Evolutionary conservation across 2,329 filamentous ascomycete species (phyloP), one percentile per base, ranked within the genome.

Genomic region (Monosporascus sp.): DNA sequence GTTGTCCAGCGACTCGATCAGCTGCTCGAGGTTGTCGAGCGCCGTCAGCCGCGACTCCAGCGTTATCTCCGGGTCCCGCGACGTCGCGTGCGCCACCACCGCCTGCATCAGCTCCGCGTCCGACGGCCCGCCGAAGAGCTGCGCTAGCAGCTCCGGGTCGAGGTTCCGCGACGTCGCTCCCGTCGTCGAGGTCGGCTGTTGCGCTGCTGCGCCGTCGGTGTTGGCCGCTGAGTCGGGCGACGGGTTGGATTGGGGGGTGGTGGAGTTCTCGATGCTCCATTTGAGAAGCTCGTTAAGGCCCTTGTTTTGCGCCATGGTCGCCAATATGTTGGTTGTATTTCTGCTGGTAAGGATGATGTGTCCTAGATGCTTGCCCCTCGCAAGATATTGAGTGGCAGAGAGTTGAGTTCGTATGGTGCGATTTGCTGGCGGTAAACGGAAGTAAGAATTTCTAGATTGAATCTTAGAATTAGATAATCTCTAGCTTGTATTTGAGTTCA

Each of bases 1-100:
- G 71, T 99, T 99, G 78, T 99, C 94, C 63, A 97, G 84, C 58
- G 83, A 85, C 76, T 97, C 91, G 64, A 97, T 87, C 55, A 96
- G 78, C 71, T 96, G 90, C 75, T 96, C 92, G 58, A 97, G 88
- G 75, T 97, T 96, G 80, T 96, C 92, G 72, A 96, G 95, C 38
- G 92, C 92, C 54, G 86, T 82, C 51, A 95, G 73, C 70, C 90
- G 91, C 72, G 90, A 83, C 44, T 91, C 87, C 49, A 93, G 78
- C 4, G 83, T 81, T 52, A 87, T 76, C 53, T 87, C 80, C 8
- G 84, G 75, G 62, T 82, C 78, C 1, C 74, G 60, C 19, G 84
- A 83, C 9, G 78, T 80, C 66, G 97, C 87, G 53, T 88, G 84
- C 27, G 81, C 80, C 85, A 99, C 96, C 58, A 88, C 81, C 50